Percentiles rank a stretch among this genome's conserved stretches.
Evolutionary conservation across 1,139 yeast species (phyloP).

Genomic region (Magnusiomyces sp.): DNA sequence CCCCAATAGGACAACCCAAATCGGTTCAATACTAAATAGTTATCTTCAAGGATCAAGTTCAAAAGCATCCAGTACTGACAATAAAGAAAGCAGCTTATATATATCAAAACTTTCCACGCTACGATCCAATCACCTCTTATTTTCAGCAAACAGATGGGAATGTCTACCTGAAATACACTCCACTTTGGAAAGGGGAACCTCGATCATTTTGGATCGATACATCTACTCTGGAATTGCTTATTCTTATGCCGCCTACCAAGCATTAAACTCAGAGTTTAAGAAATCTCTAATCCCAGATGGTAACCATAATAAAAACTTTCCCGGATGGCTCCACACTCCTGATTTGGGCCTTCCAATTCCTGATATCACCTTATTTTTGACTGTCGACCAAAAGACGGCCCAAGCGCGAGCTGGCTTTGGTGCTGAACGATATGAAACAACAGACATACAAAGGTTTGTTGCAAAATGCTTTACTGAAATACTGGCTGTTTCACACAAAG

Average conservation of each 20-base stretch:
- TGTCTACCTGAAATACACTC: conserved; percentile 41
- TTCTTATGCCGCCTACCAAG: conserved; percentile 32
- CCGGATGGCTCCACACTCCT: conserved; percentile 69
- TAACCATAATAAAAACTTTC: conserved; percentile 34
- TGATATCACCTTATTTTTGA: conserved; percentile 71
- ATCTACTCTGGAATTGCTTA: conserved; percentile 92
- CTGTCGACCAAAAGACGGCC: conserved; percentile 45
- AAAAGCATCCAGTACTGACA: conserved; percentile 27
- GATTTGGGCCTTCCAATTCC: conserved; percentile 85
- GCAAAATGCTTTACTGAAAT: too few species aligned
- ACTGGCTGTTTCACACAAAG: too few species aligned
- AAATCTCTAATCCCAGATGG: too few species aligned
- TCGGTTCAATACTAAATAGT: conserved; percentile 69
- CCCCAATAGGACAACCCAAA: conserved; percentile 77
- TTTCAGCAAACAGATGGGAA: conserved; percentile 96
- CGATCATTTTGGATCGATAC: conserved; percentile 74
- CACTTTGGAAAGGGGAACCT: conserved; percentile 44
- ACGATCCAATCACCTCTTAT: conserved; percentile 76
- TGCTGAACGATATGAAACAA: conserved; percentile 77
- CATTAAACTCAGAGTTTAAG: too few species aligned
- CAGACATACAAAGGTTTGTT: conserved; percentile 47
- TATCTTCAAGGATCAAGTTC: conserved; percentile 42
- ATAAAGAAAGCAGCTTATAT: conserved; percentile 8
- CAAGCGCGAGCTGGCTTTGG: conserved; percentile 75
- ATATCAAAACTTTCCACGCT: conserved; percentile 36